phyloP scores from a whole-genome alignment of 331 rosid species.

The Rhamnella rubrinervis region DNA sequence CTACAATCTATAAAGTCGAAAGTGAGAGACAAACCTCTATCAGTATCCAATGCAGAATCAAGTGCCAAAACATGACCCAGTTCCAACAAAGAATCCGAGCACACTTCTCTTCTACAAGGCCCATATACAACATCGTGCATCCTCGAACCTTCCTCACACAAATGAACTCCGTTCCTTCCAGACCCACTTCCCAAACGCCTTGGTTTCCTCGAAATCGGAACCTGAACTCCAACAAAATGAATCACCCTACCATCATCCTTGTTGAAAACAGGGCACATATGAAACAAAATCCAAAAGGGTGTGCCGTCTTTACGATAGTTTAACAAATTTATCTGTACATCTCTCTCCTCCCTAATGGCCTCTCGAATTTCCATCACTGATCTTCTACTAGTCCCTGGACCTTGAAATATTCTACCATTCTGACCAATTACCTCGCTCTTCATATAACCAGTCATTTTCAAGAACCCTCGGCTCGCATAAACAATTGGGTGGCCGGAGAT shows the following conservation, averaged over 20 bases:
- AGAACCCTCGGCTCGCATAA: conserved; percentile 74
- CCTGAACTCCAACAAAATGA: conserved; percentile 85
- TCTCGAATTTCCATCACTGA: conserved; percentile 75
- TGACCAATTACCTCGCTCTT: conserved; percentile 66
- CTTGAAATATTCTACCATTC: conserved; percentile 73
- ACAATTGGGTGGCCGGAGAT: conserved; percentile 81
- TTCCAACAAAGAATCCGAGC: conserved; percentile 59
- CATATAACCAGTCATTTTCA: conserved; percentile 73
- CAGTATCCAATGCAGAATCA: conserved; percentile 47
- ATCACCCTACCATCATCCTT: conserved; percentile 49
- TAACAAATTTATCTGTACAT: conserved; percentile 50
- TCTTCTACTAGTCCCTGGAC: conserved; percentile 61
- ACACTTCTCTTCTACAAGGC: conserved; percentile 75
- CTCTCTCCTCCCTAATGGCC: conserved; percentile 73
- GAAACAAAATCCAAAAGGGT: conserved; percentile 85
- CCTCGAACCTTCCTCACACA: conserved; percentile 27
- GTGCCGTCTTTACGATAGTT: conserved; percentile 80
- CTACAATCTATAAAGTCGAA: background rate
- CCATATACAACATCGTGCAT: conserved; percentile 47
- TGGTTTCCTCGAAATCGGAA: conserved; percentile 41
- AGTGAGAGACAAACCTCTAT: conserved; percentile 54
- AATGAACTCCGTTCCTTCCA: conserved; percentile 29
- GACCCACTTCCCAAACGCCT: conserved; percentile 32
- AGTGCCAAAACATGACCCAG: conserved; percentile 36
- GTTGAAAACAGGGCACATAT: conserved; percentile 65